phyloP scores from a whole-genome alignment of 257 asterid genomes.

The Paulownia fortunei region DNA sequence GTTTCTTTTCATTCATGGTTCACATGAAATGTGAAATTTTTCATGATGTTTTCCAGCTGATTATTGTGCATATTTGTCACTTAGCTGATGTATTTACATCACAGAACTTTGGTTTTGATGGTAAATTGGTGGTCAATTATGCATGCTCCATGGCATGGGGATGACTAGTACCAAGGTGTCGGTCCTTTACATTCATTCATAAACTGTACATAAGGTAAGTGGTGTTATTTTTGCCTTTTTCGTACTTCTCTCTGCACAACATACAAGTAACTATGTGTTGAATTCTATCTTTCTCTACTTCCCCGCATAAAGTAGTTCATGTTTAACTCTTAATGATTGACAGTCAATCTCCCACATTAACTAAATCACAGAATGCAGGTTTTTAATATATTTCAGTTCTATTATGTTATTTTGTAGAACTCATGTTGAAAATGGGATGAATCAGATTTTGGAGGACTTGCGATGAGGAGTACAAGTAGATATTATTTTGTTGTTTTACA shows the following conservation, averaged over 20 bases:
- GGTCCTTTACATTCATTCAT: background rate
- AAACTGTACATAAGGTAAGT: conserved; percentile 25
- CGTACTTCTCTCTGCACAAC: background rate
- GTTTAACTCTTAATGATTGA: background rate
- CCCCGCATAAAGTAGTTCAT: background rate
- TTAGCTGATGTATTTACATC: background rate
- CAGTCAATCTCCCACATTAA: background rate
- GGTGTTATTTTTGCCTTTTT: background rate
- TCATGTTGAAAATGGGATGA: background rate
- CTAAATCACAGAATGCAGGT: background rate
- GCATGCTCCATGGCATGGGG: conserved; percentile 93
- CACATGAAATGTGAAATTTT: background rate
- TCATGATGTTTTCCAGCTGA: background rate
- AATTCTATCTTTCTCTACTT: background rate
- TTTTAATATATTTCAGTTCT: background rate
- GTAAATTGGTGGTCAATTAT: conserved; percentile 75
- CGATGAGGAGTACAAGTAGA: background rate
- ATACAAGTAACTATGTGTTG: background rate
- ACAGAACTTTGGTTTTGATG: conserved; percentile 81
- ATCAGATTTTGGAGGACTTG: background rate
- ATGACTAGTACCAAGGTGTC: conserved; percentile 31
- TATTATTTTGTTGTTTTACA: background rate
- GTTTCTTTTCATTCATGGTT: background rate
- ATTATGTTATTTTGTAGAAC: background rate
- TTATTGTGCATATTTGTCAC: background rate